Evolutionary conservation across 1,284 basidiomycete species (phyloP), one percentile per base, ranked within the genome.

Genomic region (Paramarasmius palmivorus): DNA sequence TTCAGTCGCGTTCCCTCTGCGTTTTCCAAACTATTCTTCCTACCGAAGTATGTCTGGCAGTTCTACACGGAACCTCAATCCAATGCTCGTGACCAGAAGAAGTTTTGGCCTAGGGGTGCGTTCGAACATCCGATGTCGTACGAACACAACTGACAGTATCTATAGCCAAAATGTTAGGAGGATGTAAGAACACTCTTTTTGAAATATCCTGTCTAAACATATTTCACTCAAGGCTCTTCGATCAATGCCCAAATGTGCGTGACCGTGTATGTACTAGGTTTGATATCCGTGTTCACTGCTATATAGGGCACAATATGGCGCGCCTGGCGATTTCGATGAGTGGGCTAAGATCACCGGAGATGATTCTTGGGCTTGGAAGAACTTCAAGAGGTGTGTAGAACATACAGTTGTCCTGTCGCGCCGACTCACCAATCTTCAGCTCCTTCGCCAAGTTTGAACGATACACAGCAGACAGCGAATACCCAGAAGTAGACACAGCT

Each of bases 251-350:
- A 82, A 67, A 82, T 88, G 84, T 82, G 60, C 29, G 73, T 46
- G 12, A 48, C 34, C 38, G 52, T 15, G 39, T 22, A n/a, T 25
- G 19, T 42, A 44, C 6, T 23, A 9, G 23, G 12, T 5, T 29
- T 12, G 14, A 32, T 2, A 17, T 26, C 35, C 34, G 19, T 40
- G 35, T 20, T 38, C 38, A 25, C 20, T 14, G n/a, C 34, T 39
- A 22, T 19, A 20, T 54, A 89, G 86, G 70, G 86, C 81, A 50
- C 87, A 89, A 22, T 81, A 81, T 39, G 84, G 86, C 19, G 76
- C 83, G 6, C 84, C 87, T 1, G 78, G 80, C 0, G 88, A 90
- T 61, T 89, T 82, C 57, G 83, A 88, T 58, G 79, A 88, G 64
- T 88, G 85, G 79, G 83, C 79, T 0, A 60, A 68, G 17, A 73